A percentile compares a stretch with the other conserved stretches of the same genome.
phyloP scores from a whole-genome alignment of 1,284 basidiomycete genomes.

The Phlebopus sp. region DNA sequence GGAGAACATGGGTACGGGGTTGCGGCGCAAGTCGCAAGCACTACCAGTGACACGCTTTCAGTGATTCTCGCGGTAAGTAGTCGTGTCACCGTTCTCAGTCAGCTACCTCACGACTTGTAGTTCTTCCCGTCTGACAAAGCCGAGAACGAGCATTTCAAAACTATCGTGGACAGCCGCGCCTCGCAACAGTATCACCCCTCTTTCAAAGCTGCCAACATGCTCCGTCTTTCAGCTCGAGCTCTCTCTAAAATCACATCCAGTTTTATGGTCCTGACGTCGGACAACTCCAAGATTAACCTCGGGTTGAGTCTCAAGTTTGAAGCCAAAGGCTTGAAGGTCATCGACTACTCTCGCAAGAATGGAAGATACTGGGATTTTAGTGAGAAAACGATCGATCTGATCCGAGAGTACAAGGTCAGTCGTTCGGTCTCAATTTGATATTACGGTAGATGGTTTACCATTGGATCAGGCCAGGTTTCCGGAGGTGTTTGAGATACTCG shows the following conservation, averaged over 20 bases:
- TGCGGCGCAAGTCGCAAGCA: slow-evolving; percentile 82
- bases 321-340: slow-evolving; percentile 92
- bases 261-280: slow-evolving; percentile 77
- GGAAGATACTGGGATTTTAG: slow-evolving; percentile 93
- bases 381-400: slow-evolving; percentile 78
- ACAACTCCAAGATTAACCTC: slow-evolving; percentile 84
- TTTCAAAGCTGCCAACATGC: slow-evolving; percentile 66
- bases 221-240: slow-evolving; percentile 72
- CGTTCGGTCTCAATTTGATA: not conserved
- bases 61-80: slow-evolving; percentile 76
- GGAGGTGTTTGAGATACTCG: slow-evolving; percentile 73
- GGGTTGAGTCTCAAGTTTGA: slow-evolving; percentile 97
- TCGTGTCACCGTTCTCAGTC: slow-evolving; percentile 1
- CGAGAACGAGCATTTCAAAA: slow-evolving; percentile 79
- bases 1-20: slow-evolving; percentile 93
- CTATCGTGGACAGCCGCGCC: slow-evolving; percentile 55
- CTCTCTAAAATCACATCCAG: slow-evolving; percentile 91
- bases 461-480: slow-evolving; percentile 64
- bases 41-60: slow-evolving; percentile 65
- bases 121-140: slow-evolving; percentile 80
- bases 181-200: slow-evolving; percentile 72
- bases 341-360: slow-evolving; percentile 89
- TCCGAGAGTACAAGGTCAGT: slow-evolving; percentile 78
- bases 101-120: slow-evolving; percentile 38
- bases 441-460: not conserved